phyloP scores from a whole-genome alignment of 2,329 filamentous ascomycete genomes.

The Thelonectria discophora region DNA sequence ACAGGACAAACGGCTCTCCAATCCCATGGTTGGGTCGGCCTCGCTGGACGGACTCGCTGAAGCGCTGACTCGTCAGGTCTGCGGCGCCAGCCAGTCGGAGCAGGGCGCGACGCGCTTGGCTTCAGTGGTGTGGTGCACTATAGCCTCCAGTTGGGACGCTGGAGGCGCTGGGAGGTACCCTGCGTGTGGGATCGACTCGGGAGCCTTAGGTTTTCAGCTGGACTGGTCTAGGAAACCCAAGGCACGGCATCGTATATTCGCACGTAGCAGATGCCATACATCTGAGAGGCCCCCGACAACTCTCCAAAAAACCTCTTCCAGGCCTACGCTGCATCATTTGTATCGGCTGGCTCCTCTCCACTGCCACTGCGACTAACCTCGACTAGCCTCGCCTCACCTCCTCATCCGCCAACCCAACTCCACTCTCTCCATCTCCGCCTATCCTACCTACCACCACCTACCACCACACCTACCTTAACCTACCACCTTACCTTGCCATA shows the following conservation, averaged over 20 bases:
- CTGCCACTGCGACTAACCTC: conserved; percentile 25
- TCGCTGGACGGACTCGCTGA: conserved; percentile 31
- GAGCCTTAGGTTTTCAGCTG: too few species aligned
- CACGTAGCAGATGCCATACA: not conserved
- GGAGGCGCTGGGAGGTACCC: conserved; percentile 14
- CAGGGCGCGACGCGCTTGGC: conserved; percentile 49
- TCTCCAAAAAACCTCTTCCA: not conserved
- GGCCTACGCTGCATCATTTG: not conserved
- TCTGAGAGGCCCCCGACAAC: conserved; percentile 1
- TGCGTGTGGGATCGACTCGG: not conserved
- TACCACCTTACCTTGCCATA: conserved; percentile 10
- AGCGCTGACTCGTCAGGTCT: conserved; percentile 45
- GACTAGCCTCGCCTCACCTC: conserved; percentile 27
- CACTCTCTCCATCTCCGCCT: conserved; percentile 30
- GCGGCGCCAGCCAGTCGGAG: conserved; percentile 45
- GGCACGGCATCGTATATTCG: not conserved
- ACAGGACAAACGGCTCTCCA: conserved; percentile 19
- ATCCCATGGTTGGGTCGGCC: conserved; percentile 29
- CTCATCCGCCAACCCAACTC: conserved; percentile 30
- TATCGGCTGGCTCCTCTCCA: conserved; percentile 17
- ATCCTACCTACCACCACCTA: not conserved
- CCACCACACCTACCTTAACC: too few species aligned
- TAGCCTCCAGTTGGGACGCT: conserved; percentile 24
- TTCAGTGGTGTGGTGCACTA: conserved; percentile 45
- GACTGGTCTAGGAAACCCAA: too few species aligned